Percentiles rank a stretch among this genome's conserved stretches.
Evolutionary conservation across 495 filamentous ascomycete species (phyloP).

Genomic region (Cercophora scortea): DNA sequence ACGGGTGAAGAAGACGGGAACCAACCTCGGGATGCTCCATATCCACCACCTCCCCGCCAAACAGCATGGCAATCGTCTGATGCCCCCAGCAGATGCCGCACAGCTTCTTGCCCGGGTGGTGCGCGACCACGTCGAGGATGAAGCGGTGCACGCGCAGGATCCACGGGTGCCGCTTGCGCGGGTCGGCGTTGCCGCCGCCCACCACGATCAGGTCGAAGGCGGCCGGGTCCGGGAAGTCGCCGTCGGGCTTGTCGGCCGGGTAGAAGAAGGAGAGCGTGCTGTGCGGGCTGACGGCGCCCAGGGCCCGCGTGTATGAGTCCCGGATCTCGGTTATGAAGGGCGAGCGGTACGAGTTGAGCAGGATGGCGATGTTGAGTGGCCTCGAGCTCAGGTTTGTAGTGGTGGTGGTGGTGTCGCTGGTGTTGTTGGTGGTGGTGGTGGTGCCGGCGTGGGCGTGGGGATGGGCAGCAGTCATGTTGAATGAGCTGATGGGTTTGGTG

Average conservation of each 20-base stretch:
- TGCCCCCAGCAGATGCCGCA: conserved; percentile 43
- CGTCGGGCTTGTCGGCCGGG: conserved; percentile 26
- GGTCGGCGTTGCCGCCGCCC: conserved; percentile 40
- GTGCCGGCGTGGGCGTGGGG: neutral
- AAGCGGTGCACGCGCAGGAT: conserved; percentile 36
- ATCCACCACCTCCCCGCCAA: conserved; percentile 34
- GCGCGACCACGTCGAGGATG: conserved; percentile 26
- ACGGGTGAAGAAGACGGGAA: neutral
- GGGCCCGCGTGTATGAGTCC: conserved; percentile 32
- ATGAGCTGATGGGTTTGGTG: conserved; percentile 7
- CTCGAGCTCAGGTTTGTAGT: neutral
- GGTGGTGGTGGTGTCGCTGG: neutral
- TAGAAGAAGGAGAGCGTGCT: conserved; percentile 30
- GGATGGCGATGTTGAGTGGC: conserved; percentile 30
- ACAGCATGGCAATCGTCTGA: conserved; percentile 34
- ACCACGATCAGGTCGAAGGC: conserved; percentile 40
- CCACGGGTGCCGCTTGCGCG: conserved; percentile 34
- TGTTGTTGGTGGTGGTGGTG: neutral
- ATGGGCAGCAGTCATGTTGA: conserved; percentile 14
- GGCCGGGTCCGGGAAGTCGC: conserved; percentile 29
- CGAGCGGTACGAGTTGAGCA: conserved; percentile 38
- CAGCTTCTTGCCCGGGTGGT: conserved; percentile 34
- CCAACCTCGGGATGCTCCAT: conserved; percentile 32
- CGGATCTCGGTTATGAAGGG: conserved; percentile 28
- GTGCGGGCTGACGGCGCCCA: conserved; percentile 22